phyloP scores from a whole-genome alignment of 2,329 filamentous ascomycete species.

The Pseudogymnoascus sp. region DNA sequence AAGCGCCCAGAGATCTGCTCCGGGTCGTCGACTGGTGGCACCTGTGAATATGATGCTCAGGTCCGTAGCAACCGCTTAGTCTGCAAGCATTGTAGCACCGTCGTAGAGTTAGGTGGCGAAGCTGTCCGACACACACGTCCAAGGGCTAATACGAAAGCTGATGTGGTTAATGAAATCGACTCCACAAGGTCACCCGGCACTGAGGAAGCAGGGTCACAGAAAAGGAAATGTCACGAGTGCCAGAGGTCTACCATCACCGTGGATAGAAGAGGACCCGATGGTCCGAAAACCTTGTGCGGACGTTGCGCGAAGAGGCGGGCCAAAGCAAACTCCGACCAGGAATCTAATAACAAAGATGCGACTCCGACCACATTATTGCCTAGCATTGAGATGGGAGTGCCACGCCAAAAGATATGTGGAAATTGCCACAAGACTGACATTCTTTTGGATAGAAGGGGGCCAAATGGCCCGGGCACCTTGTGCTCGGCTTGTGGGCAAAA shows the following conservation, averaged over 20 bases:
- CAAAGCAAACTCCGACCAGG: not conserved
- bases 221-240: not conserved
- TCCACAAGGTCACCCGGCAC: not conserved
- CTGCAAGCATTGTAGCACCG: not conserved
- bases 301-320: not conserved
- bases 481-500: not conserved
- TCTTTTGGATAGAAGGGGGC: not conserved
- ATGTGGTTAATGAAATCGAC: not conserved
- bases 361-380: not conserved
- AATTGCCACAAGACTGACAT: not conserved
- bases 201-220: not conserved
- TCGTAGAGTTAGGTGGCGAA: not conserved
- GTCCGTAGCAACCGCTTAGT: not conserved
- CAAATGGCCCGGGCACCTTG: not conserved
- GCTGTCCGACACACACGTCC: not conserved
- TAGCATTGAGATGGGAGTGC: not conserved
- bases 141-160: not conserved
- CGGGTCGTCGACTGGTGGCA: not conserved
- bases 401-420: not conserved
- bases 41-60: not conserved
- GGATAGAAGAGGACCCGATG: not conserved
- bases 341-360: not conserved
- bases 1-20: not conserved
- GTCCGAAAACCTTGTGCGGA: not conserved
- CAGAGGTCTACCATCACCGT: not conserved